Base-by-base conservation (phyloP, 1,284 basidiomycete species). In the Cutaneotrichosporon spelunceum region DNA sequence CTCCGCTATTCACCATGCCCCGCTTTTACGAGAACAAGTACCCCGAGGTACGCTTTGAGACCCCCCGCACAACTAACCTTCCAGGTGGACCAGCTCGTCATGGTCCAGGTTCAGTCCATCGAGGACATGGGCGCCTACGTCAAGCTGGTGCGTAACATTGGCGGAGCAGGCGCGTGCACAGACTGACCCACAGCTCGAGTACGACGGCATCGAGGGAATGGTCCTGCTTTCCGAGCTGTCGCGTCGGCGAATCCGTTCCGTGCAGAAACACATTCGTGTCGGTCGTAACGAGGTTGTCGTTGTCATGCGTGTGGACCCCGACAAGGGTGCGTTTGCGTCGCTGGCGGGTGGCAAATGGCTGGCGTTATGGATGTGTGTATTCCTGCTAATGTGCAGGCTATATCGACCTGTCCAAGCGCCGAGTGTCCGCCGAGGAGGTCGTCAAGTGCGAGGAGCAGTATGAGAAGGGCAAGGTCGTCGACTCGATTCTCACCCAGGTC, bases 111-210 rank as follows among this genome's bases (percentile, higher is more conserved):
- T 68, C 91, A 92, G 79, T 92, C 96, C 82, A 99, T 99, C 72
- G 93, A 93, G 63, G 95, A 99, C 81, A 99, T 98, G 94, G 95
- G 96, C 60, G 95, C 96, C 56, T 99, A 99, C 79, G 96, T 99
- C 70, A 97, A 97, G 80, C 85, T 99, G 71, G 92, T 94, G 69
- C 72, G 90, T 82, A 27, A 3, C 30, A 30, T 29, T n/a, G 21
- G 19, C 26, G 47, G 23, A 30, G n/a, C 60, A 23, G 27, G 47
- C 47, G 54, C 36, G 21, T 44, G 47, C 24, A 27, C 47, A 24
- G 19, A 59, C 59, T 44, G 34, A 34, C 23, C 29, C 23, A 24
- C 78, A 96, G 93, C 88, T 98, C 73, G 94, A 98, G 81, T 98
- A 99, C 77, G 95, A 99, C 80, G 94, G 94, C 77, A 96, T 95